Evolutionary conservation across 192 early-diverging fungal species (phyloP).

Genomic region (Coemansia sp.): DNA sequence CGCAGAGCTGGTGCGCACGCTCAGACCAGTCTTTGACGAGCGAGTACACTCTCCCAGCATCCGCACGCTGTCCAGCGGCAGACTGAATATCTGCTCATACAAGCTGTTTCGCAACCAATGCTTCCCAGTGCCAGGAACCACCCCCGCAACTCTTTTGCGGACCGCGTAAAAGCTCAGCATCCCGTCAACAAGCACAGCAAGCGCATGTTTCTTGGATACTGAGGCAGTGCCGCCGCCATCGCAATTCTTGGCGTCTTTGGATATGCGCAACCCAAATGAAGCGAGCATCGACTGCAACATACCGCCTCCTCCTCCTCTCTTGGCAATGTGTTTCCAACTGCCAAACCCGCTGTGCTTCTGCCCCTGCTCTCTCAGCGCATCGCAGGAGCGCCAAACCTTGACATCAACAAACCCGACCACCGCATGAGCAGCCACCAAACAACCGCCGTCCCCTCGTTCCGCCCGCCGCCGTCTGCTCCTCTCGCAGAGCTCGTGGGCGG

Average conservation of each 20-base stretch:
- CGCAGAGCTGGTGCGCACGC: neutral
- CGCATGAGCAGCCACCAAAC: neutral
- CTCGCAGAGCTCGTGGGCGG: constrained; percentile 24
- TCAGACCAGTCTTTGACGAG: neutral
- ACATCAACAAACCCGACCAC: constrained; percentile 48
- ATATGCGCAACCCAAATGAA: neutral
- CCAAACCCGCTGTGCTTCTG: neutral
- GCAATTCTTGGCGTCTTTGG: neutral
- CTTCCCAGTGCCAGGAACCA: neutral
- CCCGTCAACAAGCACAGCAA: constrained; percentile 23
- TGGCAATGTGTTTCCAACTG: neutral
- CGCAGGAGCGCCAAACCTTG: constrained; percentile 6
- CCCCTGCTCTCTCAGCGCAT: neutral
- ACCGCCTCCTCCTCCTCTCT: neutral
- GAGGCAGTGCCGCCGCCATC: neutral
- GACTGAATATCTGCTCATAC: constrained; percentile 5
- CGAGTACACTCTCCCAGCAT: neutral
- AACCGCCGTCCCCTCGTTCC: neutral
- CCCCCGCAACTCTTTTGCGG: neutral
- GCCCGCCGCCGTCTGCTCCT: neutral
- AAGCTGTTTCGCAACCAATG: constrained; percentile 4
- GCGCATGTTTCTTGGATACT: constrained; percentile 9
- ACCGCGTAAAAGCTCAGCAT: constrained; percentile 24
- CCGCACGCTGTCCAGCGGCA: constrained; percentile 7
- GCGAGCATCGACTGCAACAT: constrained; percentile 1